A percentile compares a stretch with the other conserved stretches of the same genome.
phyloP scores from a whole-genome alignment of 2,329 filamentous ascomycete species.

The Alternaria postmessia region DNA sequence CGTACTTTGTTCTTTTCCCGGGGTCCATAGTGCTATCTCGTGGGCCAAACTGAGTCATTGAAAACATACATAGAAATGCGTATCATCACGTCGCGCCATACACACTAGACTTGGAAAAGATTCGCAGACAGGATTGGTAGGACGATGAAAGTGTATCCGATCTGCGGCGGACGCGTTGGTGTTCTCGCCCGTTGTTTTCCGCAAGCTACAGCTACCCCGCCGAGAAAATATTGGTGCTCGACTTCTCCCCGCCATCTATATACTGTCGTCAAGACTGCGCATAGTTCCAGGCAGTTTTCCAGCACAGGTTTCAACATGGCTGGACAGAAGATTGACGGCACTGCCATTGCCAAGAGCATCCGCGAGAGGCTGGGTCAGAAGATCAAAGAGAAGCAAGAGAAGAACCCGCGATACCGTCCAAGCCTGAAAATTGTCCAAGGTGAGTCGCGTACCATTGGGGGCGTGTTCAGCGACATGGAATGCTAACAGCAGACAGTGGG shows the following conservation, averaged over 20 bases:
- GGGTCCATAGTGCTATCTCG: conserved; percentile 12
- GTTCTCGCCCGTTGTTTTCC: conserved; percentile 40
- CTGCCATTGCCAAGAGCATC: conserved; percentile 90
- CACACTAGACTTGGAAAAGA: conserved; percentile 38
- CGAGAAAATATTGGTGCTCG: conserved; percentile 36
- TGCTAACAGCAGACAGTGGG: conserved; percentile 68
- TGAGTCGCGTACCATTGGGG: conserved; percentile 52
- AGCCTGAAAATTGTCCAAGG: conserved; percentile 95
- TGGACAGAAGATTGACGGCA: conserved; percentile 93
- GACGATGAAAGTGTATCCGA: conserved; percentile 42
- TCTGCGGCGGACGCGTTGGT: conserved; percentile 40
- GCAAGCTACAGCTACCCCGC: conserved; percentile 44
- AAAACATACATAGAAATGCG: conserved; percentile 19
- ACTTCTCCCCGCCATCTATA: conserved; percentile 28
- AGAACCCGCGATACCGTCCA: conserved; percentile 87
- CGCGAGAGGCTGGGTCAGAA: conserved; percentile 81
- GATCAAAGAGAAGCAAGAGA: conserved; percentile 80
- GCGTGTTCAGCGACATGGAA: neutral
- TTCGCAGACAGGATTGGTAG: conserved; percentile 28
- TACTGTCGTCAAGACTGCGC: conserved; percentile 22
- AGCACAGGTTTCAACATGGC: conserved; percentile 73
- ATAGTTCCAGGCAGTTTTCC: conserved; percentile 53
- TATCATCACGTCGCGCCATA: conserved; percentile 24
- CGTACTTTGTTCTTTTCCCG: conserved; percentile 21
- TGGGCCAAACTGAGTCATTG: conserved; percentile 29